These are phyloP conservation scores for Cochlearia excelsa DNA, from an alignment of 345 rosid species.

Conservation along the genomic window DNA sequence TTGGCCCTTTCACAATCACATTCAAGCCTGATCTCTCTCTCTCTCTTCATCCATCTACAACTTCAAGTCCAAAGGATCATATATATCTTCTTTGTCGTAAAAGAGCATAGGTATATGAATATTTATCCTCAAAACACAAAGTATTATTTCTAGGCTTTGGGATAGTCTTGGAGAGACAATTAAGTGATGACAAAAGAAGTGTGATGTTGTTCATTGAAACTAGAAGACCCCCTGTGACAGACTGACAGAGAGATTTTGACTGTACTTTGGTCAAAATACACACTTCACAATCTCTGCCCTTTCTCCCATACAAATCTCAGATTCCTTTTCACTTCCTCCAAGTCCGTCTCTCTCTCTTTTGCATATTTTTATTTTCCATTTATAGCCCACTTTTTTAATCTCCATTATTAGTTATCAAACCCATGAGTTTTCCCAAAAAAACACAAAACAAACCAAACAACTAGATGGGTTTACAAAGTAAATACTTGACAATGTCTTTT, in stretches of 20 bases:
- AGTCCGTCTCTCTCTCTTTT: constrained; percentile 2
- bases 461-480: constrained; percentile 6
- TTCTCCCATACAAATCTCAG: constrained; percentile 33
- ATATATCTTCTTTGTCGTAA: constrained; percentile 7
- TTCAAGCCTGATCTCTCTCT: constrained; percentile 9
- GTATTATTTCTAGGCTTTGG: no score
- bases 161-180: no score
- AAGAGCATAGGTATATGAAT: not conserved
- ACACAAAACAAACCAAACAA: constrained; percentile 24
- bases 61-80: not conserved
- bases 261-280: constrained; percentile 32
- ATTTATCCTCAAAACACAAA: no score
- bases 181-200: not conserved
- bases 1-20: constrained; percentile 9
- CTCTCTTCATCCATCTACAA: constrained; percentile 1
- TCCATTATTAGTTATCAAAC: no score
- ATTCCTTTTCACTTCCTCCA: constrained; percentile 32
- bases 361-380: constrained; percentile 12
- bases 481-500: constrained; percentile 12
- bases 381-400: constrained; percentile 8
- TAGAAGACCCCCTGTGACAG: not conserved
- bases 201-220: constrained; percentile 23
- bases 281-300: constrained; percentile 34
- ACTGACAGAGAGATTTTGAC: constrained; percentile 27
- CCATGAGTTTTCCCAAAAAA: constrained; percentile 13